These are phyloP conservation scores for Bacidia gigantensis DNA, from an alignment of 495 filamentous ascomycete species.

Conservation along the genomic window DNA sequence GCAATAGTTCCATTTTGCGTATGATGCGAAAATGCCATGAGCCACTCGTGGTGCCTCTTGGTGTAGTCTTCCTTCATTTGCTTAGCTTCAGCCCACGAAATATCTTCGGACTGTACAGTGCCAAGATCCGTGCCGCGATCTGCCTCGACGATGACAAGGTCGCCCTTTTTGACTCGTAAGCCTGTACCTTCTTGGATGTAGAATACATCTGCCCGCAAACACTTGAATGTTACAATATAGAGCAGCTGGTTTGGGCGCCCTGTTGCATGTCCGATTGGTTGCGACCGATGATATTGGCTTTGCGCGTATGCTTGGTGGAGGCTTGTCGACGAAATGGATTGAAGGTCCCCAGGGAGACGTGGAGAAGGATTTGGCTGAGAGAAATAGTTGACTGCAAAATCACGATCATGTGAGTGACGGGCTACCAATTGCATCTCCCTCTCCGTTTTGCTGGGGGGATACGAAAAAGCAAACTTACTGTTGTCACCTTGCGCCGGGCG, in stretches of 20 bases:
- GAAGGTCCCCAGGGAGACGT: conserved; percentile 23
- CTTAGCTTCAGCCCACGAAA: conserved; percentile 72
- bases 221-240: conserved; percentile 93
- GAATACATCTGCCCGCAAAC: conserved; percentile 84
- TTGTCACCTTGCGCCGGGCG: conserved; percentile 26
- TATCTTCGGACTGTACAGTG: conserved; percentile 73
- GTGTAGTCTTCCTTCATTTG: conserved; percentile 77
- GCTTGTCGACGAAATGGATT: conserved; percentile 26
- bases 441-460: conserved; percentile 9
- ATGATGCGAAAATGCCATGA: conserved; percentile 88
- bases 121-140: conserved; percentile 93
- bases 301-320: conserved; percentile 42
- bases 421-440: conserved; percentile 2
- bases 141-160: conserved; percentile 93
- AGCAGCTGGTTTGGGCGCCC: conserved; percentile 69
- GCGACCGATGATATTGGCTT: conserved; percentile 35
- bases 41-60: conserved; percentile 88
- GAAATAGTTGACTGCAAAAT: conserved; percentile 38
- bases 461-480: conserved; percentile 33
- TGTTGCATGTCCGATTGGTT: conserved; percentile 47
- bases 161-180: conserved; percentile 73
- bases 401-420: conserved; percentile 30
- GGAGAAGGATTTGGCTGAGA: conserved; percentile 29
- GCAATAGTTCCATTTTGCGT: conserved; percentile 48
- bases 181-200: conserved; percentile 93